phyloP scores from a whole-genome alignment of 1,139 yeast genomes.

The Saccharomyces hybrid region DNA sequence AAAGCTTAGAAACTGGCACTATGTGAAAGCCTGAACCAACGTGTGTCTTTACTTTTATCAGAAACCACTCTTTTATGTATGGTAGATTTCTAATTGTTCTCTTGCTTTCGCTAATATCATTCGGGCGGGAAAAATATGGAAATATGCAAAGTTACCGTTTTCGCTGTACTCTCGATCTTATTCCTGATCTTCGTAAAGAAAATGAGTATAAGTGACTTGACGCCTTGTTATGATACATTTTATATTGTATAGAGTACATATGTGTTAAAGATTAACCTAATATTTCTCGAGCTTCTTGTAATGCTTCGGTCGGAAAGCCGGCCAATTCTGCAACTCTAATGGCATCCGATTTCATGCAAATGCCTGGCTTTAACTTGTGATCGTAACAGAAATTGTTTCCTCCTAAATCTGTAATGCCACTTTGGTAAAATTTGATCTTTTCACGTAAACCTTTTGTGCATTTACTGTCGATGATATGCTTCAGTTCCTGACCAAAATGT shows the following conservation, averaged over 20 bases:
- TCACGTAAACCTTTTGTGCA: constrained; percentile 29
- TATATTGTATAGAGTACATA: constrained; percentile 9
- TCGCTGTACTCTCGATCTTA: not conserved
- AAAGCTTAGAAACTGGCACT: not conserved
- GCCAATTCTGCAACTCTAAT: constrained; percentile 77
- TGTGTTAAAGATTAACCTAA: constrained; percentile 18
- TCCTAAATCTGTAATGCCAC: constrained; percentile 41
- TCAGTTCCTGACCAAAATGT: constrained; percentile 73
- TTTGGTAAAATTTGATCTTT: constrained; percentile 39
- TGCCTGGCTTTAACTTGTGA: constrained; percentile 61
- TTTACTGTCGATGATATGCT: constrained; percentile 34
- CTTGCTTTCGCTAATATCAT: not conserved
- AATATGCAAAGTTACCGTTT: not conserved
- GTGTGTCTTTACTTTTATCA: not conserved
- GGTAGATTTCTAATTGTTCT: not conserved
- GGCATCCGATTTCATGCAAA: constrained; percentile 74
- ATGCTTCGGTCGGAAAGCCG: constrained; percentile 65
- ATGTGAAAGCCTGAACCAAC: not conserved
- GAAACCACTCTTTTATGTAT: not conserved
- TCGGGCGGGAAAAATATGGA: not conserved
- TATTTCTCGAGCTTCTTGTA: constrained; percentile 43
- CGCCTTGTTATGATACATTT: not conserved
- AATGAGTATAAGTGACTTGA: not conserved
- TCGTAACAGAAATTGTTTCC: constrained; percentile 44
- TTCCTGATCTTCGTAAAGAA: not conserved